Evolutionary conservation across 495 filamentous ascomycete genomes (phyloP), one percentile per base, ranked within the genome.

Genomic region (Lophiostoma macrostomum): DNA sequence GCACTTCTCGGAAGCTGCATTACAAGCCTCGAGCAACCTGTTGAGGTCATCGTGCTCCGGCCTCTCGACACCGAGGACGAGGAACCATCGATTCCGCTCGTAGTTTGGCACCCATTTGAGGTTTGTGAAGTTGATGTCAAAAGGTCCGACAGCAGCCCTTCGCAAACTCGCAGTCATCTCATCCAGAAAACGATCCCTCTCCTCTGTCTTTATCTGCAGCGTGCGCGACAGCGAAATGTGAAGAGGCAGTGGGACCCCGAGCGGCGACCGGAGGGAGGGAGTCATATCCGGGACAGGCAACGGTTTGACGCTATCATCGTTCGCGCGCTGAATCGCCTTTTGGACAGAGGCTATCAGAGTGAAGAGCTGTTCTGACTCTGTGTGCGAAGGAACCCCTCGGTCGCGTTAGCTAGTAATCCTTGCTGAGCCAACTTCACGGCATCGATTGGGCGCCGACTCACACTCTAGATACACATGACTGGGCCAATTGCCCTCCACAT

Each of bases 381-480:
- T 55, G 43, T 76, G 69, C 0, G 75, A 71, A 19, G 90, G 87
- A 70, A 82, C 78, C 88, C 86, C 87, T 91, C 74, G 57, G 42
- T 55, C 54, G 25, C 53, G 56, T 74, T 68, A 72, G 74, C 67
- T 51, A 20, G n/a, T 10, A 13, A 27, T 25, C 18, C 24, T 46
- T 46, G 16, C 20, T 8, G n/a, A 18, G n/a, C n/a, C n/a, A 18
- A 14, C 34, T 37, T 37, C 34, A 39, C 29, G 18, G 29, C 55
- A 28, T 42, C 39, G 16, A 19, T 27, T 19, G 24, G 14, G 14
- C 12, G 53, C 24, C 30, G 19, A 72, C 82, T 66, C 76, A 91
- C 91, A 98, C 74, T 97, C 91, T 48, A 97, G 74, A 68, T 94
- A 98, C 18, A 96, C 61, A 68, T 96, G 90, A 14, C 83, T 90